Percentiles rank a stretch among this genome's conserved stretches.
These are phyloP conservation scores for Corchorus capsularis DNA, from an alignment of 345 rosid species.

Conservation along the genomic window DNA sequence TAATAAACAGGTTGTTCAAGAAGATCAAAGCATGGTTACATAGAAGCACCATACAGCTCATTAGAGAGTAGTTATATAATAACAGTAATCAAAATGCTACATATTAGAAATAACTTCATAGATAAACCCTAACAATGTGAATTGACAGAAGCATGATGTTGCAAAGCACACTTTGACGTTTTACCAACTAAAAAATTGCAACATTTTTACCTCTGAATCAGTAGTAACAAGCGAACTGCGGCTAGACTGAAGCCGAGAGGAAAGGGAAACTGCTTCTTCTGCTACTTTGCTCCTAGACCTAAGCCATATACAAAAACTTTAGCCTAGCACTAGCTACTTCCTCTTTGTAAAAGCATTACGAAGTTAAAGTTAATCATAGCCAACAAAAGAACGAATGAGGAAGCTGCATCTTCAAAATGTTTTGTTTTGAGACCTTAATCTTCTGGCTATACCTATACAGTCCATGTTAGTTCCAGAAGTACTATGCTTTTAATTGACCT, in stretches of 20 bases:
- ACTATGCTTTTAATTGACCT: conserved; percentile 8
- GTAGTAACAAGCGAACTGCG: not conserved
- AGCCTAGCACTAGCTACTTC: not conserved
- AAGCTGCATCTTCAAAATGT: conserved; percentile 15
- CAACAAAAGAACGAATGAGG: not conserved
- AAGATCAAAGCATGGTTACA: not conserved
- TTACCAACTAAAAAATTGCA: not conserved
- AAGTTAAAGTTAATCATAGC: not conserved
- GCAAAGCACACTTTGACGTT: not conserved
- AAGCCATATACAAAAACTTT: conserved; percentile 5
- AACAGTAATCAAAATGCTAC: not conserved
- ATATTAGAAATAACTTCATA: not conserved
- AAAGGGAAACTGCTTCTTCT: conserved; percentile 5
- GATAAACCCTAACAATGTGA: not conserved
- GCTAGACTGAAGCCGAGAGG: not conserved
- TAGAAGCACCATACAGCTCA: not conserved
- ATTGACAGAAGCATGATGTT: not conserved
- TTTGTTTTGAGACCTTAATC: conserved; percentile 29
- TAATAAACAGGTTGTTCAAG: no score
- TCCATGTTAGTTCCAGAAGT: conserved; percentile 6
- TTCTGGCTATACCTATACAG: conserved; percentile 26
- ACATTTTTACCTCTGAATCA: not conserved
- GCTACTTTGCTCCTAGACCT: conserved; percentile 9
- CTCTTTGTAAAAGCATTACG: not conserved
- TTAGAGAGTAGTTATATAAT: not conserved